Conservation (phyloP, 176 grass and related monocot species). For the Zoysia japonica region DNA sequence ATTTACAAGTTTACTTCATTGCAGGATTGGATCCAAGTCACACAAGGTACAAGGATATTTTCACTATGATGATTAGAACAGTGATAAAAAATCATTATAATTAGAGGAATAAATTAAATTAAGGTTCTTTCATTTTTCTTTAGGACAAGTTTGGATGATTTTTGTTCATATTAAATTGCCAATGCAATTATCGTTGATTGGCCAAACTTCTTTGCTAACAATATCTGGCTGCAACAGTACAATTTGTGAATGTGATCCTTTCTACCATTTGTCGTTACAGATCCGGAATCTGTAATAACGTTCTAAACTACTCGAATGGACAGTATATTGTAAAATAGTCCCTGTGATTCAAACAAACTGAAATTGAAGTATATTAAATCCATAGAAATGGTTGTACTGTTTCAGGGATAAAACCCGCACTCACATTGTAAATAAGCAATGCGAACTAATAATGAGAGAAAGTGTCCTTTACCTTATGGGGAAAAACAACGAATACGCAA, state of each 20-base stretch:
- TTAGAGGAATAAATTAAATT: background rate
- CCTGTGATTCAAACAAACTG: background rate
- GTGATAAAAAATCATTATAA: background rate
- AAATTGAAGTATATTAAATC: background rate
- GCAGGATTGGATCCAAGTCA: background rate
- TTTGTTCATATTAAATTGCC: conserved; percentile 16
- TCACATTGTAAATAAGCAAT: background rate
- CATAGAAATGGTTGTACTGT: background rate
- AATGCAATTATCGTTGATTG: conserved; percentile 10
- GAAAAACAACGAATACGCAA: conserved; percentile 37
- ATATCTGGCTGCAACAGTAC: background rate
- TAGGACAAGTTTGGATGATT: background rate
- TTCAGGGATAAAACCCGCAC: background rate
- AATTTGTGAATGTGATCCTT: background rate
- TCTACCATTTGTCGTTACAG: background rate
- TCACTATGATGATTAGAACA: background rate
- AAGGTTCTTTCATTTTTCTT: background rate
- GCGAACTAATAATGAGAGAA: background rate
- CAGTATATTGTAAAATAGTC: background rate
- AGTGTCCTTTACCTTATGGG: background rate
- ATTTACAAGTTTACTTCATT: background rate
- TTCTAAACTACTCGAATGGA: background rate
- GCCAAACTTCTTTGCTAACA: background rate
- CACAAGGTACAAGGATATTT: background rate
- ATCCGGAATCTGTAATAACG: background rate